These are phyloP conservation scores for Periconia sp. DNA, from an alignment of 2,329 filamentous ascomycete species.

Conservation along the genomic window DNA sequence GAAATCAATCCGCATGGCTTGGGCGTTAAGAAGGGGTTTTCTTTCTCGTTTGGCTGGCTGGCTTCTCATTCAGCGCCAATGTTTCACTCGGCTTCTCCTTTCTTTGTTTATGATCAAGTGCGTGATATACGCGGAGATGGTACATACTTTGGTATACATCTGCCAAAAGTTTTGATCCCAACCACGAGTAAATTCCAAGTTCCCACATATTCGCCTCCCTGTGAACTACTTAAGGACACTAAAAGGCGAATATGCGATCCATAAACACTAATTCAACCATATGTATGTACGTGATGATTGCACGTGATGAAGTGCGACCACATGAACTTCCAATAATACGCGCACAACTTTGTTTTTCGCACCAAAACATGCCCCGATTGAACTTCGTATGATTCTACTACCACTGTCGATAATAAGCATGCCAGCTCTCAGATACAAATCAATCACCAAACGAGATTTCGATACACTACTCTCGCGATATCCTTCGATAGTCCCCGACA, in stretches of 20 bases:
- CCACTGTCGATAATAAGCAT: neutral
- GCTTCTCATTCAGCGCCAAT: neutral
- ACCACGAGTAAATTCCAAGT: no score
- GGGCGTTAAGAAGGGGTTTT: neutral
- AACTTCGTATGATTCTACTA: neutral
- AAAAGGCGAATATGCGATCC: no score
- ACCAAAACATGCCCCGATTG: neutral
- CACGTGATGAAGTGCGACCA: no score
- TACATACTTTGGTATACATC: neutral
- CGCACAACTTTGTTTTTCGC: no score
- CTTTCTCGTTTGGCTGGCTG: neutral
- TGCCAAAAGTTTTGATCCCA: neutral
- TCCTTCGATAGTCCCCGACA: constrained; percentile 23
- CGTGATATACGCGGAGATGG: neutral
- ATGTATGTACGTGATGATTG: no score
- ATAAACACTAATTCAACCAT: no score
- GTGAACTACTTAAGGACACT: no score
- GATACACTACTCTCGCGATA: constrained; percentile 25
- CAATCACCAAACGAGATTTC: constrained; percentile 2
- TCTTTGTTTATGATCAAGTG: neutral
- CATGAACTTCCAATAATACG: no score
- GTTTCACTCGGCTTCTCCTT: neutral
- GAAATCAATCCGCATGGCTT: neutral
- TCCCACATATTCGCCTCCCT: no score
- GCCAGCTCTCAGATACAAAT: constrained; percentile 1